phyloP scores from a whole-genome alignment of 495 filamentous ascomycete species.

The Podospora appendiculata region DNA sequence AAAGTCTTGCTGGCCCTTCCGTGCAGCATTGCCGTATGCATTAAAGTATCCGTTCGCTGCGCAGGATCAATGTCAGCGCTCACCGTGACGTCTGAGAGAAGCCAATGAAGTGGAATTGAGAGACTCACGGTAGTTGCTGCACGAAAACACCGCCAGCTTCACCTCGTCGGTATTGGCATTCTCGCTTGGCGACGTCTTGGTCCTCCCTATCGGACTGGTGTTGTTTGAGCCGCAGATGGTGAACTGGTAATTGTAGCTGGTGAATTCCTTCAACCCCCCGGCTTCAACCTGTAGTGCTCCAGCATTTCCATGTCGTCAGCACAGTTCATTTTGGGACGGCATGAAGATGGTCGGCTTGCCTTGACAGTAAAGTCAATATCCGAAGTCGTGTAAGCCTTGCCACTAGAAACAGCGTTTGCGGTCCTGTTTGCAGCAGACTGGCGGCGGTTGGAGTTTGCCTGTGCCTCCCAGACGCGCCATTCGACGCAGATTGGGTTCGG shows the following conservation, averaged over 20 bases:
- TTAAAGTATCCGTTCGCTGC: constrained; percentile 51
- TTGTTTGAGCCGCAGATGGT: constrained; percentile 39
- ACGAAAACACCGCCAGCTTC: constrained; percentile 45
- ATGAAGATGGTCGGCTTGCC: constrained; percentile 7
- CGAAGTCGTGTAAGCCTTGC: constrained; percentile 51
- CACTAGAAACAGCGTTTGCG: constrained; percentile 29
- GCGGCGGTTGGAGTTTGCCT: constrained; percentile 17
- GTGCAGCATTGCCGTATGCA: constrained; percentile 55
- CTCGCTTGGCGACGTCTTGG: constrained; percentile 41
- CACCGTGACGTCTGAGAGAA: constrained; percentile 8
- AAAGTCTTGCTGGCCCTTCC: constrained; percentile 59
- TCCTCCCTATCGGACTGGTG: constrained; percentile 39
- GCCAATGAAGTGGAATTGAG: constrained; percentile 1
- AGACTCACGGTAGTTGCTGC: constrained; percentile 40
- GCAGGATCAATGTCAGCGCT: constrained; percentile 3
- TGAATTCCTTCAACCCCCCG: constrained; percentile 44
- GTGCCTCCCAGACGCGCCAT: constrained; percentile 28
- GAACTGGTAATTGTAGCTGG: constrained; percentile 48
- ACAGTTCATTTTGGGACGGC: background rate
- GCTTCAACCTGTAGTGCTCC: constrained; percentile 43
- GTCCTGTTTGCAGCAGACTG: background rate
- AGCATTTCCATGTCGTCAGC: background rate
- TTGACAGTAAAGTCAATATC: constrained; percentile 64
- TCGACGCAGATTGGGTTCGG: constrained; percentile 51
- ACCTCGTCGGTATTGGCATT: constrained; percentile 29